Percentiles rank a stretch among this genome's conserved stretches.
These are phyloP conservation scores for Ustilago loliicola DNA, from an alignment of 1,284 basidiomycete genomes.

Conservation along the genomic window DNA sequence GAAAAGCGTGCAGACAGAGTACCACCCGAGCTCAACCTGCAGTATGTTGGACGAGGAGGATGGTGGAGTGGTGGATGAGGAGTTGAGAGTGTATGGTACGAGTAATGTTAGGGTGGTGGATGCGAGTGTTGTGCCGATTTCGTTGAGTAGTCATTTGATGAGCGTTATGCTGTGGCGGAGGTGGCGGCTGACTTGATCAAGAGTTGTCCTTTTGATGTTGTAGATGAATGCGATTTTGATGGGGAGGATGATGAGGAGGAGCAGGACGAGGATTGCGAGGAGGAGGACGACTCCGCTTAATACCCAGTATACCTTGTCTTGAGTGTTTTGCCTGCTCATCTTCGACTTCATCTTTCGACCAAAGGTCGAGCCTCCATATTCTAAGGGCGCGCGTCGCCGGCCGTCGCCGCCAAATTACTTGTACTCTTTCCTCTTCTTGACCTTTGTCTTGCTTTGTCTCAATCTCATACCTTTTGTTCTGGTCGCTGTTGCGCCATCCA, in stretches of 20 bases:
- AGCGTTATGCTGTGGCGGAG: constrained; percentile 71
- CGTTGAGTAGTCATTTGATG: constrained; percentile 75
- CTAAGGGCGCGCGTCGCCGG: constrained; percentile 8
- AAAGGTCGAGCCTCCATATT: neutral
- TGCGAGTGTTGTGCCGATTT: constrained; percentile 67
- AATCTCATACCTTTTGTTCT: constrained; percentile 2
- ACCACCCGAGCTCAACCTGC: constrained; percentile 75
- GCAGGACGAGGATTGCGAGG: constrained; percentile 24
- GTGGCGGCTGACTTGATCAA: constrained; percentile 61
- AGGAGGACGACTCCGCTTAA: constrained; percentile 13
- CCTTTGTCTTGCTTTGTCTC: neutral
- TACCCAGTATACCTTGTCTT: neutral
- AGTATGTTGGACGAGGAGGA: constrained; percentile 77
- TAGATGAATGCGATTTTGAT: constrained; percentile 49
- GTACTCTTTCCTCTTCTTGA: neutral
- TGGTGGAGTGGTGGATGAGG: constrained; percentile 79
- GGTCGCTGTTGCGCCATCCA: neutral
- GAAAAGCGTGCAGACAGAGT: constrained; percentile 50
- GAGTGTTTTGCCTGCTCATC: neutral
- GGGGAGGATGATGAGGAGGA: constrained; percentile 22
- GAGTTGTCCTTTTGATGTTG: constrained; percentile 23
- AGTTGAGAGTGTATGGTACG: constrained; percentile 77
- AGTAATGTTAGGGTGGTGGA: constrained; percentile 75
- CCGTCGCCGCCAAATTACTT: constrained; percentile 7
- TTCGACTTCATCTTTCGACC: neutral